Evolutionary conservation across 83 land plant genomes (phyloP).

Genomic region (Diphasiastrum complanatum): DNA sequence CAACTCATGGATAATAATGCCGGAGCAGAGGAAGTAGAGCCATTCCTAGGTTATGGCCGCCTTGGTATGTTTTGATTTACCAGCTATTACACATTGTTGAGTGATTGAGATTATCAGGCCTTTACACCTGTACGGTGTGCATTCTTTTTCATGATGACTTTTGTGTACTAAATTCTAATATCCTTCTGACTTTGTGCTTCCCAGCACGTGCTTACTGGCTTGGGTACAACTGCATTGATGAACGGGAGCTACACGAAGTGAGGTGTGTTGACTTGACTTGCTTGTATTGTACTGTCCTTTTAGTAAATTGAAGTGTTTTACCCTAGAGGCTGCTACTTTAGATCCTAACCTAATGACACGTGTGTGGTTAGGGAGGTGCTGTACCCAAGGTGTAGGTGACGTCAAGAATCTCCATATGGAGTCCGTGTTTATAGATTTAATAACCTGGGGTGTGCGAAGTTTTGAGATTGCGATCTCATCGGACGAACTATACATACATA

Average conservation of each 20-base stretch:
- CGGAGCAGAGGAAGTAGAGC: conserved; percentile 72
- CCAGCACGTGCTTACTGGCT: conserved; percentile 82
- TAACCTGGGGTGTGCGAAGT: no score
- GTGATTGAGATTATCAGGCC: background rate
- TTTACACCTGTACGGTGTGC: background rate
- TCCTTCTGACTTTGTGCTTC: background rate
- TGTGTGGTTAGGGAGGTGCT: no score
- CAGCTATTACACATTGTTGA: background rate
- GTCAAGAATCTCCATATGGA: no score
- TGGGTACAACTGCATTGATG: conserved; percentile 86
- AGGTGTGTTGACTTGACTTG: conserved; percentile 66
- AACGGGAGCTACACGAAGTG: conserved; percentile 73
- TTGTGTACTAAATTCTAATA: background rate
- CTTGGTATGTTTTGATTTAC: conserved; percentile 49
- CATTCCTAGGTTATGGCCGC: conserved; percentile 91
- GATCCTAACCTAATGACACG: no score
- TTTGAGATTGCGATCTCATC: no score
- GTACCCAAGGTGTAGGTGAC: no score
- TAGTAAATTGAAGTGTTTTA: no score
- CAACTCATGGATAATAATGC: conserved; percentile 44
- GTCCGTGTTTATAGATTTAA: no score
- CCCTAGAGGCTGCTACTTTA: no score
- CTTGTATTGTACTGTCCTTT: no score
- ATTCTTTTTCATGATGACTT: background rate
- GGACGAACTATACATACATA: no score